These are phyloP conservation scores for Metschnikowia continentalis DNA, from an alignment of 805 yeast species.

Conservation along the genomic window DNA sequence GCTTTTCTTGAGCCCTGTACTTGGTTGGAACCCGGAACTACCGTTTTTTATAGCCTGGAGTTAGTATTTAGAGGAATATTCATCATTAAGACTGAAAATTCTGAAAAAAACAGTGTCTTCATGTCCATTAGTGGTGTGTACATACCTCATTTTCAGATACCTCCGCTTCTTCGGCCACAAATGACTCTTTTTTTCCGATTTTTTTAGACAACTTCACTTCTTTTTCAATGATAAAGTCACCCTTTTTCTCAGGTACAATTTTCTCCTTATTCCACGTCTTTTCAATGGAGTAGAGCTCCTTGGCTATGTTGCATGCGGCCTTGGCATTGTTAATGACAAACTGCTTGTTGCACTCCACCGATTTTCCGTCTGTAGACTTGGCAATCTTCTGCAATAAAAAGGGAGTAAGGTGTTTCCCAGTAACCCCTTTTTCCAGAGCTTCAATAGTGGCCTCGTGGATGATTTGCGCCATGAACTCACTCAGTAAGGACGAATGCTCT, in stretches of 20 bases:
- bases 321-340: slow-evolving; percentile 76
- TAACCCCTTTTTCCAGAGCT: slow-evolving; percentile 49
- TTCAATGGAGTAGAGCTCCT: slow-evolving; percentile 29
- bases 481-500: slow-evolving; percentile 51
- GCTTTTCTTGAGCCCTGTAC: background rate
- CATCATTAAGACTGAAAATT: no score
- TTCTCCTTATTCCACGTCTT: no score
- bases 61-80: background rate
- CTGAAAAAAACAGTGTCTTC: no score
- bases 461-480: slow-evolving; percentile 47
- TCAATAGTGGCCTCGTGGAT: slow-evolving; percentile 56
- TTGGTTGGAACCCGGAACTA: background rate
- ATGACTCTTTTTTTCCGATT: no score
- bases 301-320: slow-evolving; percentile 65
- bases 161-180: no score
- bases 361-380: slow-evolving; percentile 60
- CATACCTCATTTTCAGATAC: background rate
- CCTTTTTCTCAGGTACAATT: no score
- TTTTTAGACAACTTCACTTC: no score
- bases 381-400: slow-evolving; percentile 65
- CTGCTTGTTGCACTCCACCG: slow-evolving; percentile 65
- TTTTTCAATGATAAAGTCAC: no score
- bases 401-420: slow-evolving; percentile 79
- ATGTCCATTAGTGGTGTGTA: background rate
- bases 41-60: background rate